These are phyloP conservation scores for Xylaria longipes DNA, from an alignment of 495 filamentous ascomycete species.

Conservation along the genomic window DNA sequence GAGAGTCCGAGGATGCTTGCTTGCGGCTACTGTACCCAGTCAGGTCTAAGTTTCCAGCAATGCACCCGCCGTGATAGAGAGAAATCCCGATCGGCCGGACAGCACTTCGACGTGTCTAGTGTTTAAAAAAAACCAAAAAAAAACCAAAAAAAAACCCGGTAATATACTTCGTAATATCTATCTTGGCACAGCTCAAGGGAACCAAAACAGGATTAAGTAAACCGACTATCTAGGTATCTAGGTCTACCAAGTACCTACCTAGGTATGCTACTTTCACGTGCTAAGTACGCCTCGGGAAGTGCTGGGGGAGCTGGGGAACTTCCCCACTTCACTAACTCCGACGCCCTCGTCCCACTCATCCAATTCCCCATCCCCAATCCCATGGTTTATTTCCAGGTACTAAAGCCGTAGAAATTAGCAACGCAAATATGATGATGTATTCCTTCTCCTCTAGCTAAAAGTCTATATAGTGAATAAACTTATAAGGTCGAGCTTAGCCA, in stretches of 20 bases:
- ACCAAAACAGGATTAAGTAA: neutral
- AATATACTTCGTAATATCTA: neutral
- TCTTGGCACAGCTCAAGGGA: neutral
- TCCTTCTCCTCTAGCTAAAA: too few relatives aligned
- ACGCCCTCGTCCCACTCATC: neutral
- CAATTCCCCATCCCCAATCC: neutral
- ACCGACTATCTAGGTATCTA: too few relatives aligned
- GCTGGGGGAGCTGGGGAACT: neutral
- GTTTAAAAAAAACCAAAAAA: neutral
- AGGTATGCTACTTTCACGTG: constrained; percentile 2
- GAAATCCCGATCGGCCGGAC: neutral
- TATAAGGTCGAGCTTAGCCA: too few relatives aligned
- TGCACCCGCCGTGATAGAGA: neutral
- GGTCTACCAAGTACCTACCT: too few relatives aligned
- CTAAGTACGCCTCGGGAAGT: neutral
- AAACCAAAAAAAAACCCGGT: too few relatives aligned
- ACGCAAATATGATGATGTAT: too few relatives aligned
- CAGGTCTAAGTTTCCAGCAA: too few relatives aligned
- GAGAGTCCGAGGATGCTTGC: too few relatives aligned
- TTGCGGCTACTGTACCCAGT: too few relatives aligned
- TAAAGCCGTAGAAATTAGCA: too few relatives aligned
- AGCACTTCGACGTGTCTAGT: neutral
- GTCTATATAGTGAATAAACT: too few relatives aligned
- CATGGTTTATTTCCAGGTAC: neutral
- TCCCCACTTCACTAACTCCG: neutral